phyloP scores from a whole-genome alignment of 2,329 filamentous ascomycete genomes.

The Amylocarpus encephaloides region DNA sequence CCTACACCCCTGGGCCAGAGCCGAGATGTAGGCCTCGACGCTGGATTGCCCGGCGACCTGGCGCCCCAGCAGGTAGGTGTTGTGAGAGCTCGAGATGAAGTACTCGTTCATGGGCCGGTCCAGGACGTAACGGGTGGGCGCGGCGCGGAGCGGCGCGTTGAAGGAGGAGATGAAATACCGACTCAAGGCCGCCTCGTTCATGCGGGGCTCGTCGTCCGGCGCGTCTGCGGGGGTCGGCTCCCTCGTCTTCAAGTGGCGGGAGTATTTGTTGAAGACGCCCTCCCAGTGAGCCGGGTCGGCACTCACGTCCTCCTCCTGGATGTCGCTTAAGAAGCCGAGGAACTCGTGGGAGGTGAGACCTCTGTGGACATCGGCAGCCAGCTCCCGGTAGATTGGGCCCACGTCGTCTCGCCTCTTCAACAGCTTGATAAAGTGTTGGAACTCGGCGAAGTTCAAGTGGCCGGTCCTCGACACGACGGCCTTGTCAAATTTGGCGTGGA shows the following conservation, averaged over 20 bases:
- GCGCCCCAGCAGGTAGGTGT: slow-evolving; percentile 89
- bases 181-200: slow-evolving; percentile 74
- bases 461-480: slow-evolving; percentile 61
- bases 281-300: slow-evolving; percentile 62
- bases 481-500: slow-evolving; percentile 67
- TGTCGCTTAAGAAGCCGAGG: slow-evolving; percentile 62
- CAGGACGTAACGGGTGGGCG: slow-evolving; percentile 56
- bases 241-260: slow-evolving; percentile 50
- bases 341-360: slow-evolving; percentile 72
- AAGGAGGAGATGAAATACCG: slow-evolving; percentile 68
- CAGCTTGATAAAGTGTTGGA: slow-evolving; percentile 73
- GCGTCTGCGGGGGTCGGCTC: slow-evolving; percentile 39
- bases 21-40: slow-evolving; percentile 89
- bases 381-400: slow-evolving; percentile 60
- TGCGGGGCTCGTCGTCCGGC: slow-evolving; percentile 46
- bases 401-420: slow-evolving; percentile 84
- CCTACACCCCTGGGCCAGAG: slow-evolving; percentile 80
- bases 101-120: slow-evolving; percentile 91
- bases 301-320: slow-evolving; percentile 72
- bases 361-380: slow-evolving; percentile 50
- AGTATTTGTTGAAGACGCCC: slow-evolving; percentile 63
- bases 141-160: slow-evolving; percentile 61
- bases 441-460: slow-evolving; percentile 70
- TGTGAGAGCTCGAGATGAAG: slow-evolving; percentile 97
- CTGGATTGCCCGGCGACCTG: slow-evolving; percentile 88